phyloP scores from a whole-genome alignment of 75 land plant species.

The Sequoia sempervirens region DNA sequence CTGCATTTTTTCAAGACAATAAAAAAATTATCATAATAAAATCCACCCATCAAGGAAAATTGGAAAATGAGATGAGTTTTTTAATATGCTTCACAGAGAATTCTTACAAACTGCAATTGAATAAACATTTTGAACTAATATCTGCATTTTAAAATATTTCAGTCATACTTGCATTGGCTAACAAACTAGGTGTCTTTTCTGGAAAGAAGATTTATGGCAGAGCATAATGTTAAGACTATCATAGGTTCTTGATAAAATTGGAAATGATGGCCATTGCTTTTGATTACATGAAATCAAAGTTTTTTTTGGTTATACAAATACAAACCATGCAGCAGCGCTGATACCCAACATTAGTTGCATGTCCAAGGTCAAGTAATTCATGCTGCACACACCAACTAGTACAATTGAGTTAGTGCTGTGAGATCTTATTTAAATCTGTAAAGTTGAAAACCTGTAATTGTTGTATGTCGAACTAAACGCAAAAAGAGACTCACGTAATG shows the following conservation, averaged over 20 bases:
- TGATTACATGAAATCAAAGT: not conserved
- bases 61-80: too few species aligned
- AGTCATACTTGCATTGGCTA: not conserved
- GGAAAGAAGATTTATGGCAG: not conserved
- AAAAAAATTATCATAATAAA: not conserved
- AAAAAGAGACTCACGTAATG: too few species aligned
- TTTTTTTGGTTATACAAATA: not conserved
- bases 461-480: too few species aligned
- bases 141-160: too few species aligned
- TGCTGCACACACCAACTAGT: constrained; percentile 17
- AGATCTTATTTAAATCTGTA: not conserved
- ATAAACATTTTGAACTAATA: too few species aligned
- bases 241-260: not conserved
- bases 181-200: not conserved
- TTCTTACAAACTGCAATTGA: too few species aligned
- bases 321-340: constrained; percentile 34
- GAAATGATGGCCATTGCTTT: not conserved
- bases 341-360: constrained; percentile 32
- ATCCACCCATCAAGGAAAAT: not conserved
- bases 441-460: not conserved
- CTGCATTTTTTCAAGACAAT: constrained; percentile 22
- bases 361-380: constrained; percentile 40
- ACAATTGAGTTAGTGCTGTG: not conserved
- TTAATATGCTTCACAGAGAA: not conserved
- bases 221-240: too few species aligned